Base-by-base conservation (phyloP, 805 yeast genomes). In the Tanozyma kutaoensis region DNA sequence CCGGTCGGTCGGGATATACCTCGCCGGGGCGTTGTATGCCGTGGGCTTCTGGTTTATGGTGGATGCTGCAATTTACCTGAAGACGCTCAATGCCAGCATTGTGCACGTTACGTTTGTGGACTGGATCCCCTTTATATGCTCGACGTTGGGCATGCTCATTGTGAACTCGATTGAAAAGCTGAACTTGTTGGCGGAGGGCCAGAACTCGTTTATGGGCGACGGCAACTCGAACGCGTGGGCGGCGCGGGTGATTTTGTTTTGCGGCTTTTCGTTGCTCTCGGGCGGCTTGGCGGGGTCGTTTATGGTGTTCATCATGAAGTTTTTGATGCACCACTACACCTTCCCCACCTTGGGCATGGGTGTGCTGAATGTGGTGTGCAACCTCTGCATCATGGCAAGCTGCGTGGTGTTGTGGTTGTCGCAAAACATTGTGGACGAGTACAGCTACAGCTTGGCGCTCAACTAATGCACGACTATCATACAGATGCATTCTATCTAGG, bases 321-420 rank as follows among this genome's bases (percentile, higher is more conserved):
- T 81, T 49, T 53, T 86, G 31, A 60, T 85, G 40, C 81, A 82
- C 37, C 77, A 77, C 36, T 81, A 69, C 50, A 55, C 72, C 4
- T 75, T 78, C 66, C 96, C 96, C 20, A 84, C 95, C 1, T 64
- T 88, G 28, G 88, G 91, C 4, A 85, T 91, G 95, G 98, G 97
- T 12, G 68, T 84, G 14, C 74, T 82, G 32, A 88, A 88, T 52
- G 86, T 91, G 22, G 67, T 78, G 14, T 74, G 82, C 24, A 84
- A 86, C 43, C 68, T 71, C 6, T 62, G 77, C 34, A 71, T 88
- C 20, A 79, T 88, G 84, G 55, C 82, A 40, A 84, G 96, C 58
- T 86, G 96, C 52, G 72, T 82, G 25, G 63, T 76, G 7, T 58
- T 91, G 42, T 91, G 98, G 98, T 59, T 88, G 28, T 84, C 95